Evolutionary conservation across 208 protist genomes (phyloP).

Genomic region (Acanthamoeba healyi): DNA sequence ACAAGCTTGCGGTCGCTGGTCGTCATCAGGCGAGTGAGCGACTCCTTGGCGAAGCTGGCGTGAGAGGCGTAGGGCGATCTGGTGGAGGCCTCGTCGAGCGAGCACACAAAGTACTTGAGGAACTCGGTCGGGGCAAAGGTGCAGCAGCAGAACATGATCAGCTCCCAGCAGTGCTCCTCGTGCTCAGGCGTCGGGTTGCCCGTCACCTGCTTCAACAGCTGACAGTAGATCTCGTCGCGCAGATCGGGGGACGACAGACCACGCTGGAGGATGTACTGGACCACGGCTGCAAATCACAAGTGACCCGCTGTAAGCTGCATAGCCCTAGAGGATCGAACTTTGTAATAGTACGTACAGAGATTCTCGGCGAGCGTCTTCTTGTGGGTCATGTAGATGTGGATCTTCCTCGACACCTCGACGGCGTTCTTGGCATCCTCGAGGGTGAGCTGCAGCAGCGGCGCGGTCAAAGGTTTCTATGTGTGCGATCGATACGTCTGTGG

Average conservation of each 20-base stretch:
- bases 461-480: constrained; percentile 29
- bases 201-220: constrained; percentile 68
- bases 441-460: constrained; percentile 41
- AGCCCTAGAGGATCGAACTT: neutral
- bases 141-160: constrained; percentile 55
- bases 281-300: neutral
- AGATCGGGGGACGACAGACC: constrained; percentile 40
- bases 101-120: constrained; percentile 71
- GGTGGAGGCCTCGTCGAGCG: constrained; percentile 3
- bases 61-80: neutral
- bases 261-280: constrained; percentile 56
- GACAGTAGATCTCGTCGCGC: constrained; percentile 67
- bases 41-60: constrained; percentile 45
- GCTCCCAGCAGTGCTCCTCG: constrained; percentile 64
- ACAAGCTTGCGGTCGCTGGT: constrained; percentile 55
- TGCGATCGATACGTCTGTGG: neutral
- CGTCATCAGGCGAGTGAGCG: constrained; percentile 1
- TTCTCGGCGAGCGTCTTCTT: constrained; percentile 33
- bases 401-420: constrained; percentile 67
- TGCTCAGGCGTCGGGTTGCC: constrained; percentile 35
- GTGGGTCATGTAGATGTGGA: constrained; percentile 39
- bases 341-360: neutral
- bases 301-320: neutral
- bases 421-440: constrained; percentile 61
- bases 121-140: constrained; percentile 37